A percentile compares a stretch with the other conserved stretches of the same genome.
These are phyloP conservation scores for Ampelocalamus luodianensis DNA, from an alignment of 176 grass and related monocot species.

Conservation along the genomic window DNA sequence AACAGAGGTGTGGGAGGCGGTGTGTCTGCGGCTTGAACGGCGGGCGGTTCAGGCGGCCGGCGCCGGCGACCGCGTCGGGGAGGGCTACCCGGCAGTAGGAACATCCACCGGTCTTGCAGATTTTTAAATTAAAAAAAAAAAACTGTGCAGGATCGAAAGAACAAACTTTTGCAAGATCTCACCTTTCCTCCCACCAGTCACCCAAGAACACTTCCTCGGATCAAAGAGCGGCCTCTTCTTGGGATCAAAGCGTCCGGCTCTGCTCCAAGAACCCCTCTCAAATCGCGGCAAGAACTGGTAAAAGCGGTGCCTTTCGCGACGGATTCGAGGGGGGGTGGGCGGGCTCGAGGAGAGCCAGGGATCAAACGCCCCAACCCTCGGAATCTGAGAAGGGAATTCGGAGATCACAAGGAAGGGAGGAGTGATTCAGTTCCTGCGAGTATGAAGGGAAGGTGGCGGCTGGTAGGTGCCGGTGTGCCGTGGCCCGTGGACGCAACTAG, in stretches of 20 bases:
- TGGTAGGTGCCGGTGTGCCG: neutral
- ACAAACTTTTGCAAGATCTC: constrained; percentile 33
- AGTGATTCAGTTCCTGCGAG: constrained; percentile 26
- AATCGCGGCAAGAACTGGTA: constrained; percentile 10
- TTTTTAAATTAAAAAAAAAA: neutral
- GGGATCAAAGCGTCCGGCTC: constrained; percentile 25
- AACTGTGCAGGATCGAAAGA: constrained; percentile 33
- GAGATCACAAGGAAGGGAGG: constrained; percentile 48
- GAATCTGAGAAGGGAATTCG: constrained; percentile 41
- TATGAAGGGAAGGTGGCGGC: constrained; percentile 52
- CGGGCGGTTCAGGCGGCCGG: neutral
- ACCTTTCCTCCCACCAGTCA: constrained; percentile 46
- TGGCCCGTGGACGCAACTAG: too few relatives aligned
- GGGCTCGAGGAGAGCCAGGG: constrained; percentile 13
- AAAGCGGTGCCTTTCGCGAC: constrained; percentile 21
- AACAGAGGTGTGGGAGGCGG: neutral
- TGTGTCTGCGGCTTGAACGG: neutral
- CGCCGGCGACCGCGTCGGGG: neutral
- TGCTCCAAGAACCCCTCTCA: neutral
- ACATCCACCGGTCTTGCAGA: neutral
- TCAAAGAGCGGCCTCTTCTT: neutral
- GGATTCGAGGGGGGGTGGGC: constrained; percentile 28
- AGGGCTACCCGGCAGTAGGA: neutral
- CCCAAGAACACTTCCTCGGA: neutral
- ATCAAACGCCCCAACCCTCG: constrained; percentile 41